phyloP scores from a whole-genome alignment of 441 rosid species.

The Brassica balearica region DNA sequence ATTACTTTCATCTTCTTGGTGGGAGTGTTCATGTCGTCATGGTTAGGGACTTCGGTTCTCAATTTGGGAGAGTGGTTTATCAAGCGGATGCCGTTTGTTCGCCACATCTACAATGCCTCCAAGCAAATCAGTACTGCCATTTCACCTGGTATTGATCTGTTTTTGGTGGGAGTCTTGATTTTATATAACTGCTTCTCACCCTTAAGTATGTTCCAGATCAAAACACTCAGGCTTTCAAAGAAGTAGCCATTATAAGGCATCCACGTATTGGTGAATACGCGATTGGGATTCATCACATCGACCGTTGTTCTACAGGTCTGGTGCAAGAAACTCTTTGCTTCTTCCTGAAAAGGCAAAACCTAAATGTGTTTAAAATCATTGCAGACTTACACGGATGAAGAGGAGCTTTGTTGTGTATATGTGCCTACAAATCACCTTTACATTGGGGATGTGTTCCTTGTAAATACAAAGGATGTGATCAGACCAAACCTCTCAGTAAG shows the following conservation, averaged over 20 bases:
- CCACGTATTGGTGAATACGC: conserved; percentile 99
- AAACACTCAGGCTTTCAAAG: conserved; percentile 93
- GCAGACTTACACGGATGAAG: conserved; percentile 91
- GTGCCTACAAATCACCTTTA: conserved; percentile 98
- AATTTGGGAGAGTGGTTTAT: conserved; percentile 97
- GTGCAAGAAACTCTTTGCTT: conserved; percentile 6
- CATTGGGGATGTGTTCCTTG: conserved; percentile 91
- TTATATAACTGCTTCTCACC: not conserved
- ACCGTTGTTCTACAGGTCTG: conserved; percentile 82
- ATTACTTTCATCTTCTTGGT: conserved; percentile 90
- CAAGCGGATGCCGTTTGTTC: conserved; percentile 96
- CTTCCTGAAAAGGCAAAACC: not conserved
- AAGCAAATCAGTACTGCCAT: conserved; percentile 99
- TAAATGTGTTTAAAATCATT: conserved; percentile 16
- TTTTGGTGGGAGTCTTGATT: not conserved
- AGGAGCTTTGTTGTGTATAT: conserved; percentile 93
- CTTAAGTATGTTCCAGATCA: conserved; percentile 62
- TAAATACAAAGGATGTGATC: conserved; percentile 81
- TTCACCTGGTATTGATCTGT: conserved; percentile 71
- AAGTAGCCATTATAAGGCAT: conserved; percentile 96
- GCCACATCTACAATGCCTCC: conserved; percentile 95
- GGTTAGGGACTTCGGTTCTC: conserved; percentile 97
- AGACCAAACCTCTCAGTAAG: conserved; percentile 95
- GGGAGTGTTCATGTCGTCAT: conserved; percentile 99
- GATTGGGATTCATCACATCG: conserved; percentile 96